Evolutionary conservation across 2,329 filamentous ascomycete species (phyloP).

Genomic region (Ascochyta rabiei): DNA sequence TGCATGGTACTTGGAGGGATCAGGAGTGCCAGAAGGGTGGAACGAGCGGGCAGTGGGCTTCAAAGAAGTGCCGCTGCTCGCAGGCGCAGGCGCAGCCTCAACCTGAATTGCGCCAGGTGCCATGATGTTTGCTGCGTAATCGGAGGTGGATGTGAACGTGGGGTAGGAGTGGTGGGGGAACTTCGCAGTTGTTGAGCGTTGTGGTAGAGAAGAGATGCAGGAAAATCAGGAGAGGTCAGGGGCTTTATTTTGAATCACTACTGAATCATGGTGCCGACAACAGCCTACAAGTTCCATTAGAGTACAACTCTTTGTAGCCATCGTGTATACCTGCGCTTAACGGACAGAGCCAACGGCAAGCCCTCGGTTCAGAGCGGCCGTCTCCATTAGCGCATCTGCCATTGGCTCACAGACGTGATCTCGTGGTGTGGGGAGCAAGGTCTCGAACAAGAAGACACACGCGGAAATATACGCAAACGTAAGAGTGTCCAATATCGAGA

Average conservation of each 20-base stretch:
- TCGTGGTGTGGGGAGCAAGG: conserved; percentile 15
- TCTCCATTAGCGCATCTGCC: conserved; percentile 22
- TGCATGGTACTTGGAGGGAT: conserved; percentile 68
- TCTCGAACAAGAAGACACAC: background rate
- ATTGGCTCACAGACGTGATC: conserved; percentile 27
- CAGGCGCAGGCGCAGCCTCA: conserved; percentile 25
- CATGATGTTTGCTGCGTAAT: conserved; percentile 33
- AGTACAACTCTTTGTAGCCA: conserved; percentile 18
- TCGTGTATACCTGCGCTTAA: conserved; percentile 29
- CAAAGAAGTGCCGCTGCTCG: conserved; percentile 37
- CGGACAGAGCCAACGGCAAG: conserved; percentile 9
- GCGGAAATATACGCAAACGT: background rate
- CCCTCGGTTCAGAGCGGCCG: conserved; percentile 32
- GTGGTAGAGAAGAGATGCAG: conserved; percentile 9
- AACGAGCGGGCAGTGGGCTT: conserved; percentile 48
- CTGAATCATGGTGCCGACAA: conserved; percentile 29
- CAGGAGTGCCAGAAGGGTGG: conserved; percentile 45
- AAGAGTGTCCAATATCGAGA: background rate
- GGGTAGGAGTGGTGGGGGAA: conserved; percentile 24
- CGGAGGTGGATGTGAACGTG: conserved; percentile 21
- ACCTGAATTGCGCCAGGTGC: conserved; percentile 44
- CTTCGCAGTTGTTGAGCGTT: conserved; percentile 4
- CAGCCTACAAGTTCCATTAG: conserved; percentile 36
- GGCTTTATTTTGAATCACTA: conserved; percentile 29
- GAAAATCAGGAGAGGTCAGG: conserved; percentile 10